Conservation (phyloP, 2,329 filamentous ascomycete genomes). For the Grosmannia clavigera region DNA sequence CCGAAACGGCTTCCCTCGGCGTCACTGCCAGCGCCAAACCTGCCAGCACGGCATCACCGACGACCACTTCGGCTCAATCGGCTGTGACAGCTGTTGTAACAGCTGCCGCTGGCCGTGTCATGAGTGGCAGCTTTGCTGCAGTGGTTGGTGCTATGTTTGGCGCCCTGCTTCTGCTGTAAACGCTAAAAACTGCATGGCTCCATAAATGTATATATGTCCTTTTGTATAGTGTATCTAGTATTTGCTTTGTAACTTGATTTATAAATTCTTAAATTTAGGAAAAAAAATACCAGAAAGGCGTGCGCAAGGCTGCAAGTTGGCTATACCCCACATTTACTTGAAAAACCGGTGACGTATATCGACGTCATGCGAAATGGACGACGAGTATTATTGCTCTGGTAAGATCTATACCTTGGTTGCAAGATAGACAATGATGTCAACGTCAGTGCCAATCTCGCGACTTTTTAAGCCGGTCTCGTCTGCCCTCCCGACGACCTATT, state of each 20-base stretch:
- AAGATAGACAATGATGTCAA: neutral
- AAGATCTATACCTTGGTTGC: neutral
- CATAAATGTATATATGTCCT: too few relatives aligned
- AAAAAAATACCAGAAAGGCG: too few relatives aligned
- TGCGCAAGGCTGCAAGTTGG: too few relatives aligned
- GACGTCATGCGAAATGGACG: too few relatives aligned
- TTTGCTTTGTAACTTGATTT: too few relatives aligned
- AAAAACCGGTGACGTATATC: too few relatives aligned
- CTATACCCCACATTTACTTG: too few relatives aligned
- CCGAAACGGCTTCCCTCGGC: neutral
- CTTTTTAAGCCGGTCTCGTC: neutral
- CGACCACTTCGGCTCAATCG: neutral
- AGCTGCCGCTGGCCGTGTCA: neutral
- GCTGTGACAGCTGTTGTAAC: neutral
- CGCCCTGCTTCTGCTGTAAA: constrained; percentile 4
- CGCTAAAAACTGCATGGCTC: neutral
- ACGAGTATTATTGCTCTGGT: too few relatives aligned
- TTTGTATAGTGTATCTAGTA: too few relatives aligned
- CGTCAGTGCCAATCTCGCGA: neutral
- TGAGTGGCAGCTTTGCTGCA: constrained; percentile 2
- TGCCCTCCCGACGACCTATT: neutral
- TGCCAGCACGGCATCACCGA: neutral
- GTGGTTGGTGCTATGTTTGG: neutral
- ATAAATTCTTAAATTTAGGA: too few relatives aligned
- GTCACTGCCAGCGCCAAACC: neutral